These are phyloP conservation scores for Schizonepeta tenuifolia DNA, from an alignment of 257 asterid species.

Conservation along the genomic window DNA sequence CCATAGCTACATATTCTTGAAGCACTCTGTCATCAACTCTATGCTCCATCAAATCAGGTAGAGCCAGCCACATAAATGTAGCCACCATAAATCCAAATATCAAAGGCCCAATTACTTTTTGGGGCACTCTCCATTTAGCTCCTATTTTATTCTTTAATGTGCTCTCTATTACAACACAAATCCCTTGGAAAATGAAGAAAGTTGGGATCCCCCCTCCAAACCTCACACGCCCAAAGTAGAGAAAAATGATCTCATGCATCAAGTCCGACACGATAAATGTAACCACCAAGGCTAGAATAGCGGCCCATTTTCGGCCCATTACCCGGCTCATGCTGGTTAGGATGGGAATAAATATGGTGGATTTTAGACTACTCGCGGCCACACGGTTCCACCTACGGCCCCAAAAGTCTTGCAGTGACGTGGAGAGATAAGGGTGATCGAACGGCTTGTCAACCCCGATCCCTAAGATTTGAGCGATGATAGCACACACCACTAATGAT, in stretches of 20 bases:
- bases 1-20: constrained; percentile 43
- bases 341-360: constrained; percentile 35
- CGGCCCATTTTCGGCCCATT: constrained; percentile 40
- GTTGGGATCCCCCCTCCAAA: constrained; percentile 38
- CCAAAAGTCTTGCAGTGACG: constrained; percentile 54
- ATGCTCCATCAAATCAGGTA: constrained; percentile 39
- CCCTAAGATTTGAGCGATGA: constrained; percentile 23
- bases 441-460: constrained; percentile 42
- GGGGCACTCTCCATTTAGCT: constrained; percentile 36
- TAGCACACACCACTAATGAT: constrained; percentile 29
- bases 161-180: constrained; percentile 36
- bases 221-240: constrained; percentile 35
- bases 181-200: constrained; percentile 52
- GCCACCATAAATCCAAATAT: constrained; percentile 34
- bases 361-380: constrained; percentile 32
- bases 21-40: constrained; percentile 35
- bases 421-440: constrained; percentile 37
- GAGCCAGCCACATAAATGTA: constrained; percentile 37
- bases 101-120: constrained; percentile 40
- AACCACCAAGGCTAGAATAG: constrained; percentile 20
- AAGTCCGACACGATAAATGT: constrained; percentile 48
- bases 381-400: constrained; percentile 53
- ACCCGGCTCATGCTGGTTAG: not conserved
- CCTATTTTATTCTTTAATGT: constrained; percentile 24
- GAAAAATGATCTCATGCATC: constrained; percentile 50